Percentiles rank a stretch among this genome's conserved stretches.
These are phyloP conservation scores for apple (Malus domestica) DNA, from an alignment of 306 rosid species.

Conservation along the genomic window ASM211411v1 NC_041793.1:40155501-40156000, in stretches of 20 bases:
- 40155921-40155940: neutral
- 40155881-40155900: neutral
- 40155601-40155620: neutral
- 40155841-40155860: neutral
- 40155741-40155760: neutral
- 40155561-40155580: neutral
- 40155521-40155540: neutral
- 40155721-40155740: neutral
- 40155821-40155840: neutral
- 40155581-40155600: neutral
- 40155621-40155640: neutral
- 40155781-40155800: neutral
- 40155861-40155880: neutral
- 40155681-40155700: neutral
- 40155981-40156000: neutral
- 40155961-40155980: neutral
- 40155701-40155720: neutral
- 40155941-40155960: neutral
- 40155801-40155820: neutral
- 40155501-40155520: neutral
- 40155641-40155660: neutral
- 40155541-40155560: neutral
- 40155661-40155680: neutral
- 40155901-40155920: neutral
- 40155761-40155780: neutral